phyloP scores from a whole-genome alignment of 768 basidiomycete species.

The Mycena maculata region DNA sequence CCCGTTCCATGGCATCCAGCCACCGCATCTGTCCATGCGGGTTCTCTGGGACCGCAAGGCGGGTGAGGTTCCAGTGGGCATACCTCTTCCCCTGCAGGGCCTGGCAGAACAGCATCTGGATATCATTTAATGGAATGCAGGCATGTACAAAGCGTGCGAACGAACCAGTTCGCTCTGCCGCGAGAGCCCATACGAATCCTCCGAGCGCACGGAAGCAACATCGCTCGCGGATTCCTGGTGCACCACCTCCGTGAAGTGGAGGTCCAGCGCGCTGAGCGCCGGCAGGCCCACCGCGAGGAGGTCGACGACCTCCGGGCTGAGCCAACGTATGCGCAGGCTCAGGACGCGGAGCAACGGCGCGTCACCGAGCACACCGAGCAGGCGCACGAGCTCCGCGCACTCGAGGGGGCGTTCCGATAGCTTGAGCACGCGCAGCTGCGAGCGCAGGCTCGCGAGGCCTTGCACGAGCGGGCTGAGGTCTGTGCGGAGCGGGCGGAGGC shows the following conservation, averaged over 20 bases:
- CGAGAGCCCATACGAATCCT: slow-evolving; percentile 13
- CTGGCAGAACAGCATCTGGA: slow-evolving; percentile 28
- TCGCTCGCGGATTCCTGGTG: slow-evolving; percentile 25
- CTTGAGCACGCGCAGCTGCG: slow-evolving; percentile 45
- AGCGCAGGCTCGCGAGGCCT: slow-evolving; percentile 46
- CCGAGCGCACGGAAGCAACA: slow-evolving; percentile 21
- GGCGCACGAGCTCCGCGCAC: slow-evolving; percentile 42
- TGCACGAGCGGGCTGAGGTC: slow-evolving; percentile 40
- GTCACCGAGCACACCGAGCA: slow-evolving; percentile 41
- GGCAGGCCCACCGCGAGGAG: slow-evolving; percentile 40
- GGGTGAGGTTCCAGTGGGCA: slow-evolving; percentile 20
- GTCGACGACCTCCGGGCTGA: slow-evolving; percentile 41
- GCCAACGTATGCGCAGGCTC: slow-evolving; percentile 35
- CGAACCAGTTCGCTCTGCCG: slow-evolving; percentile 26
- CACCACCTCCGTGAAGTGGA: slow-evolving; percentile 40
- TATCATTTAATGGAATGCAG: not conserved
- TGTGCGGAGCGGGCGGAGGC: slow-evolving; percentile 54
- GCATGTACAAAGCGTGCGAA: not conserved
- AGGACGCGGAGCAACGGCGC: slow-evolving; percentile 35
- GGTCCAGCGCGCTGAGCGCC: slow-evolving; percentile 36
- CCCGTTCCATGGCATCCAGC: slow-evolving; percentile 25
- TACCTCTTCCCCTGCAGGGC: slow-evolving; percentile 5
- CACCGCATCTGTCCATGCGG: slow-evolving; percentile 21
- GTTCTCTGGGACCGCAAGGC: slow-evolving; percentile 29
- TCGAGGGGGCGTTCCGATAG: slow-evolving; percentile 52